phyloP scores from a whole-genome alignment of 2,329 filamentous ascomycete genomes.

The Monosporascus sp. region DNA sequence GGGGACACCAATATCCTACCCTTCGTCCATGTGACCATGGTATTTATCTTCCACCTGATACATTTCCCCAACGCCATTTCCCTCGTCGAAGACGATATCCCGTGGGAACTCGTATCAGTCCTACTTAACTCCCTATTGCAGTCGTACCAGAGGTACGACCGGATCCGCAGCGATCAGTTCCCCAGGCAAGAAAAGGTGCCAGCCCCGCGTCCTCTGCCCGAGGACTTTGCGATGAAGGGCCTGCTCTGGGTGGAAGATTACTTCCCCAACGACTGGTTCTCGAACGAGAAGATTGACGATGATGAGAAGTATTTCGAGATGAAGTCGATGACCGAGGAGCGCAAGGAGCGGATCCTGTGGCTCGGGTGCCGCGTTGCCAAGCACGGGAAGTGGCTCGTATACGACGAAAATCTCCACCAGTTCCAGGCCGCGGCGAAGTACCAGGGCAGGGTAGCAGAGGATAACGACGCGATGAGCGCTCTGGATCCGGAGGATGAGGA shows the following conservation, averaged over 20 bases:
- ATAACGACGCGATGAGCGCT: slow-evolving; percentile 18
- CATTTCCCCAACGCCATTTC: slow-evolving; percentile 36
- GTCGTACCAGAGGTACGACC: slow-evolving; percentile 21
- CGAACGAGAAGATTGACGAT: slow-evolving; percentile 55
- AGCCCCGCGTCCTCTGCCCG: slow-evolving; percentile 53
- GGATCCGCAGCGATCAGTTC: slow-evolving; percentile 41
- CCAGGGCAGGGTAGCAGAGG: slow-evolving; percentile 20
- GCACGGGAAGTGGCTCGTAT: slow-evolving; percentile 39
- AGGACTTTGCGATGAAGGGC: slow-evolving; percentile 64
- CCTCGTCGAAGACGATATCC: slow-evolving; percentile 39
- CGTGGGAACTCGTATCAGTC: slow-evolving; percentile 46
- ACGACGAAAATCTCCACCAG: slow-evolving; percentile 29
- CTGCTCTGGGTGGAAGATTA: slow-evolving; percentile 56
- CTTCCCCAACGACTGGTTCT: slow-evolving; percentile 56
- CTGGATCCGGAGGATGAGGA: neutral
- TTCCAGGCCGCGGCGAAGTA: slow-evolving; percentile 37
- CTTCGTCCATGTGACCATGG: slow-evolving; percentile 57
- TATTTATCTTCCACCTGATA: slow-evolving; percentile 49
- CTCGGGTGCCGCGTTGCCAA: slow-evolving; percentile 45
- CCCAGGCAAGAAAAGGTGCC: slow-evolving; percentile 38
- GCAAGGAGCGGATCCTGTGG: slow-evolving; percentile 56
- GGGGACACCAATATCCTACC: slow-evolving; percentile 56
- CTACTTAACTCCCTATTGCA: slow-evolving; percentile 35
- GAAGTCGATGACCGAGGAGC: slow-evolving; percentile 50
- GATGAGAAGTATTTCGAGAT: slow-evolving; percentile 61